phyloP scores from a whole-genome alignment of 768 basidiomycete genomes.

The Trametes villosa region DNA sequence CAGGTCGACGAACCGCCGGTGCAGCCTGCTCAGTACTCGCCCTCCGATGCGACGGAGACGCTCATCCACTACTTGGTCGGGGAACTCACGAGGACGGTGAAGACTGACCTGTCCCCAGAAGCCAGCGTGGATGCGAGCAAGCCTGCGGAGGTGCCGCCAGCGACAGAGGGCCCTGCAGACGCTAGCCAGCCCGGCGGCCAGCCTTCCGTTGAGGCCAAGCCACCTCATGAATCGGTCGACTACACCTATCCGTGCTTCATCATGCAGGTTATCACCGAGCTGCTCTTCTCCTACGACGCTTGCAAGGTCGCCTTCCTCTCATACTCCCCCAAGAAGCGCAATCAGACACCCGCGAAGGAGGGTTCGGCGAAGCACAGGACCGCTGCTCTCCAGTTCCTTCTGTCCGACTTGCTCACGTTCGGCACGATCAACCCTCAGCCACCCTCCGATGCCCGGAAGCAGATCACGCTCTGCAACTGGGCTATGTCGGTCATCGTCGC shows the following conservation, averaged over 20 bases:
- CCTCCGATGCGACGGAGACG: slow-evolving; percentile 54
- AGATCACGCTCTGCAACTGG: slow-evolving; percentile 75
- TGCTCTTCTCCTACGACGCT: slow-evolving; percentile 89
- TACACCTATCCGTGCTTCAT: slow-evolving; percentile 75
- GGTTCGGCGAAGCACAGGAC: slow-evolving; percentile 58
- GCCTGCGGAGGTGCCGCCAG: not conserved
- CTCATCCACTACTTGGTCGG: slow-evolving; percentile 71
- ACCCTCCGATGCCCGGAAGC: slow-evolving; percentile 56
- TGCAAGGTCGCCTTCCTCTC: slow-evolving; percentile 91
- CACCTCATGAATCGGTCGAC: slow-evolving; percentile 27
- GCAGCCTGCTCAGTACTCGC: not conserved
- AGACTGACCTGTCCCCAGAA: slow-evolving; percentile 36
- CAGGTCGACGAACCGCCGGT: slow-evolving; percentile 51
- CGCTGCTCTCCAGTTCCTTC: slow-evolving; percentile 76
- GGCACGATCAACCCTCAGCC: slow-evolving; percentile 70
- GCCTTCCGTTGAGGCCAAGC: not conserved
- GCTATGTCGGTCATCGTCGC: slow-evolving; percentile 90
- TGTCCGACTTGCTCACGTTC: slow-evolving; percentile 82
- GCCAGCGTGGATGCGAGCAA: slow-evolving; percentile 2
- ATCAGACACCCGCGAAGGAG: slow-evolving; percentile 68
- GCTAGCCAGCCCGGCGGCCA: not conserved
- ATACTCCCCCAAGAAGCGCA: slow-evolving; percentile 67
- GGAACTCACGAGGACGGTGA: slow-evolving; percentile 70
- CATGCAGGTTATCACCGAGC: slow-evolving; percentile 90
- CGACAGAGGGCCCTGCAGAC: not conserved